phyloP scores from a whole-genome alignment of 257 asterid genomes.

The Agastache rugosa region DNA sequence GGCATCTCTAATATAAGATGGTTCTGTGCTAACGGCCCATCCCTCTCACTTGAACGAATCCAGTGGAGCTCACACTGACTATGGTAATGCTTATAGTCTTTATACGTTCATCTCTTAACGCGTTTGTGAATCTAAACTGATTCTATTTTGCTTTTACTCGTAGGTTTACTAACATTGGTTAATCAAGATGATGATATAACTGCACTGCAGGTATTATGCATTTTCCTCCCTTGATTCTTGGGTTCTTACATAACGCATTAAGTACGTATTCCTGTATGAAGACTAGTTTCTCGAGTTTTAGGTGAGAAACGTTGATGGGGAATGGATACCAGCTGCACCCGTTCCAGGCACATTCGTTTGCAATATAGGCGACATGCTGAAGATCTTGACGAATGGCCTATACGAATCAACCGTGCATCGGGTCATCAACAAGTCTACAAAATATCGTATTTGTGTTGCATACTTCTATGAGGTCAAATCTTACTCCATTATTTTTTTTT shows the following conservation, averaged over 20 bases:
- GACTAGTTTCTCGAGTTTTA: conserved; percentile 29
- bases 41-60: conserved; percentile 35
- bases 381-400: conserved; percentile 79
- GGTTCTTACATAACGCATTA: neutral
- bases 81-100: conserved; percentile 59
- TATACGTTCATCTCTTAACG: neutral
- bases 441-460: conserved; percentile 82
- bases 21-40: conserved; percentile 30
- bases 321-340: conserved; percentile 82
- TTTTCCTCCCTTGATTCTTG: conserved; percentile 1
- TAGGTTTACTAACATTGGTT: conserved; percentile 88
- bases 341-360: conserved; percentile 89
- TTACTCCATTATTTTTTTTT: conserved; percentile 7
- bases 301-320: conserved; percentile 78
- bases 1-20: conserved; percentile 33
- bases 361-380: conserved; percentile 91
- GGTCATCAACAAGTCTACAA: conserved; percentile 66
- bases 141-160: conserved; percentile 8
- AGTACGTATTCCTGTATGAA: neutral
- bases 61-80: conserved; percentile 98
- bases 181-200: conserved; percentile 90
- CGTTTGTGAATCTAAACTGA: conserved; percentile 1
- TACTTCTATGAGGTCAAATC: conserved; percentile 78
- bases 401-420: conserved; percentile 90
- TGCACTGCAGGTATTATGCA: conserved; percentile 72